Conservation (phyloP, 208 protist species). For the Leishmania gerbilli region DNA sequence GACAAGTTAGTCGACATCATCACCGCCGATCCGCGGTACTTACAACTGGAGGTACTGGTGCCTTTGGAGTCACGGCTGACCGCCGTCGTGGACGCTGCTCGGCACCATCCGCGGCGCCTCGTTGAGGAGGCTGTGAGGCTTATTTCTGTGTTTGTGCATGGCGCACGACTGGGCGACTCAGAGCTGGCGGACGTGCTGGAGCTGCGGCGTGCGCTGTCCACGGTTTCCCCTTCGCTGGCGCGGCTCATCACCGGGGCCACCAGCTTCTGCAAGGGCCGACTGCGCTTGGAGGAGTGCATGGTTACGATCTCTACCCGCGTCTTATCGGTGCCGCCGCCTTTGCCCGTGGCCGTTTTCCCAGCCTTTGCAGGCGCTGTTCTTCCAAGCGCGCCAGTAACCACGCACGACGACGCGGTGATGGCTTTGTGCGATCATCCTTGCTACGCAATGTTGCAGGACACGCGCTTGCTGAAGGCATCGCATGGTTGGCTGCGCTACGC, state of each 20-base stretch:
- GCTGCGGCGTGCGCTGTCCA: constrained; percentile 14
- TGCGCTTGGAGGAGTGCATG: constrained; percentile 26
- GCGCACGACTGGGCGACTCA: background rate
- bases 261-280: constrained; percentile 5
- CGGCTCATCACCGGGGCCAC: constrained; percentile 29
- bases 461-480: constrained; percentile 18
- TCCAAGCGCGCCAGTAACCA: background rate
- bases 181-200: constrained; percentile 10
- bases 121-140: constrained; percentile 7
- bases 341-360: background rate
- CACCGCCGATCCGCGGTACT: constrained; percentile 22
- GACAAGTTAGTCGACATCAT: constrained; percentile 13
- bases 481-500: constrained; percentile 32
- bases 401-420: no score
- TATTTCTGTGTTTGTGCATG: constrained; percentile 5
- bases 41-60: constrained; percentile 23
- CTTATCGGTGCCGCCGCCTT: constrained; percentile 18
- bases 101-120: constrained; percentile 22
- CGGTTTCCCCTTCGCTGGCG: constrained; percentile 11
- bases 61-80: constrained; percentile 18
- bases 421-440: background rate
- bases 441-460: constrained; percentile 6
- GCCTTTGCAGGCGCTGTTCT: background rate
- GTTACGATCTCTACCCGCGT: constrained; percentile 17
- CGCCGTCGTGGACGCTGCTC: constrained; percentile 21